phyloP scores from a whole-genome alignment of 139 green algal genomes.

The Chlamydomonas schloesseri region DNA sequence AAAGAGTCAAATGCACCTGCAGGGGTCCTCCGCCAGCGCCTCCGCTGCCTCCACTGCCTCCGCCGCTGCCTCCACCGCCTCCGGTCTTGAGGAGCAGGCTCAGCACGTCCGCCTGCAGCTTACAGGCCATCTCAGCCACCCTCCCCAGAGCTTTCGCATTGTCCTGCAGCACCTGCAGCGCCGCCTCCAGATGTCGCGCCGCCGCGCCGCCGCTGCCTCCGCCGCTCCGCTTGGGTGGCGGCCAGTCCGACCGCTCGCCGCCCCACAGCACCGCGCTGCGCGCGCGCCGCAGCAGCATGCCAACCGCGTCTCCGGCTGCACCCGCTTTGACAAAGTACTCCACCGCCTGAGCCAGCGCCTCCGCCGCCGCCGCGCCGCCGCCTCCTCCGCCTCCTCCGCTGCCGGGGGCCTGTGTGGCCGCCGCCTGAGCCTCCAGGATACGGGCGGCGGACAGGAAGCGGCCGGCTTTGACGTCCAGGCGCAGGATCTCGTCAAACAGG shows the following conservation, averaged over 20 bases:
- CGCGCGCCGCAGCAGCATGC: not conserved
- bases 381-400: not conserved
- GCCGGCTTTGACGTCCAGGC: not conserved
- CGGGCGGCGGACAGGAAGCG: not conserved
- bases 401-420: not conserved
- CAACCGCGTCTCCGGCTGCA: not conserved
- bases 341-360: not conserved
- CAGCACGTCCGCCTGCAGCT: not conserved
- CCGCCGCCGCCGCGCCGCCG: too few relatives aligned
- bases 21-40: not conserved
- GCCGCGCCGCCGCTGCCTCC: not conserved
- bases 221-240: not conserved
- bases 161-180: not conserved
- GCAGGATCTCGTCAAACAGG: conserved; percentile 3
- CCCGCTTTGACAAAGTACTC: not conserved
- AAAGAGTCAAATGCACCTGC: too few relatives aligned
- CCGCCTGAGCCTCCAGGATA: not conserved
- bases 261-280: not conserved
- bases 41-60: not conserved
- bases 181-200: not conserved
- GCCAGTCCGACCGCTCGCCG: not conserved
- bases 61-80: not conserved
- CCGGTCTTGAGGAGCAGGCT: not conserved
- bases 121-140: not conserved
- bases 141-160: not conserved